Base-by-base conservation (phyloP, 164 flowering plant species). In the Berberis thunbergii region DNA sequence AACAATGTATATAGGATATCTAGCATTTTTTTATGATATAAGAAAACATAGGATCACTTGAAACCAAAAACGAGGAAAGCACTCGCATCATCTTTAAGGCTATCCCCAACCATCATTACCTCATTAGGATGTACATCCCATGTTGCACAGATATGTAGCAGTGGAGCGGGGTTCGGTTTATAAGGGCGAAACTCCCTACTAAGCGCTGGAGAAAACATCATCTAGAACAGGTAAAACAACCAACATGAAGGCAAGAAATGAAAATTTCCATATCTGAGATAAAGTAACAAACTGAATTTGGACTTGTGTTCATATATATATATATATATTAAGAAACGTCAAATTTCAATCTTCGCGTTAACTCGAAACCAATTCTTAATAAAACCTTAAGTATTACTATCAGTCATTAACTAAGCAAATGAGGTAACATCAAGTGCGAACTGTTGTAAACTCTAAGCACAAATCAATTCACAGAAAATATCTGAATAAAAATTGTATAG, bases 41-140 rank as follows among this genome's bases (percentile, higher is more conserved):
- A 59, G 44, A 59, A 8, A 26, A 59, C 11, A 26, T 55, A 55
- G 4, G 13, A 1, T 4, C 13, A 26, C 11, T 10, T 48, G 44
- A 40, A 40, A 55, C 11, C 41, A 54, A 41, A 64, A 40, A 59
- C 0, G 49, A n/a, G 7, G 41, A 12, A 38, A 49, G 41, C 12
- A 79, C 90, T 81, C 73, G 88, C 96, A 73, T 94, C 98, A 79
- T 94, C 98, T 76, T 84, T 86, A 44, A 90, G 91, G 81, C 97
- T 86, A 71, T 94, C 98, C 4, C 97, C 98, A 71, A 94, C 69
- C 97, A 94, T 94, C 60, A 94, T 82, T 49, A 88, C 91, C 79
- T 94, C 93, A 76, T 70, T 66, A 39, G 98, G 97, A 41, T 76
- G 79, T 59, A 94, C 77, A 54, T 74, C 82, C 98, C 97, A 94